Conservation (phyloP, 2,329 filamentous ascomycete genomes). For the Alternaria sp. region DNA sequence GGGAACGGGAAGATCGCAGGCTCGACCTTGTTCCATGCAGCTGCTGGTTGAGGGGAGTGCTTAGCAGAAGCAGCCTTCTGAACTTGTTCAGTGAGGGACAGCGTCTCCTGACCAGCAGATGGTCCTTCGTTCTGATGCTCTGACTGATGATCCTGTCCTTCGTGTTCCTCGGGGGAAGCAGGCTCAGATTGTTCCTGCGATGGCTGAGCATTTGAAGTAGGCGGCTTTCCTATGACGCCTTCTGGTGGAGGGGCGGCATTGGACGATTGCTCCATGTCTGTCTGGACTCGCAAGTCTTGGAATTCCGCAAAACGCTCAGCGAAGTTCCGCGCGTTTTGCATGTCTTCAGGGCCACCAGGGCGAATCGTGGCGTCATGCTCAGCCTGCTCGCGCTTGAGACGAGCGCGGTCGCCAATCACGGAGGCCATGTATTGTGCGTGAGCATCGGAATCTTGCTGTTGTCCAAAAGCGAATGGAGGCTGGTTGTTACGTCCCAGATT, state of each 20-base stretch:
- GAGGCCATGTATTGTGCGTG: conserved; percentile 66
- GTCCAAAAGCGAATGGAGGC: conserved; percentile 60
- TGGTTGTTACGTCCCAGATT: conserved; percentile 63
- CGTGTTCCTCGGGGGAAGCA: conserved; percentile 28
- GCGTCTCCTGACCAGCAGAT: conserved; percentile 57
- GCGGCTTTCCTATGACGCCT: conserved; percentile 49
- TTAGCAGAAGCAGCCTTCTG: conserved; percentile 74
- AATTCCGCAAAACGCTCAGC: conserved; percentile 83
- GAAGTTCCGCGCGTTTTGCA: conserved; percentile 52
- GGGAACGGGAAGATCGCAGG: conserved; percentile 82
- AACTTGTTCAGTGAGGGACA: conserved; percentile 84
- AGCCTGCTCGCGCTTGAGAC: conserved; percentile 68
- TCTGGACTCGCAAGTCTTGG: conserved; percentile 76
- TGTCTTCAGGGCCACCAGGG: conserved; percentile 36
- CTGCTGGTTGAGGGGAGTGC: conserved; percentile 63
- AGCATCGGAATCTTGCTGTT: conserved; percentile 56
- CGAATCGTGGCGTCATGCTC: conserved; percentile 59
- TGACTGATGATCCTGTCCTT: conserved; percentile 24
- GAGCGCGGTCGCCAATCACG: conserved; percentile 68
- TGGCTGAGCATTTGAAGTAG: conserved; percentile 29
- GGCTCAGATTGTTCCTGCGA: conserved; percentile 31
- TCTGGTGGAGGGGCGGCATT: conserved; percentile 40
- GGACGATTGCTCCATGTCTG: conserved; percentile 63
- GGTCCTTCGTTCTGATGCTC: conserved; percentile 16
- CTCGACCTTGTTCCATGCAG: conserved; percentile 68